Conservation (phyloP, 73 alveolate species). For the Paramecium tetraurelia region DNA sequence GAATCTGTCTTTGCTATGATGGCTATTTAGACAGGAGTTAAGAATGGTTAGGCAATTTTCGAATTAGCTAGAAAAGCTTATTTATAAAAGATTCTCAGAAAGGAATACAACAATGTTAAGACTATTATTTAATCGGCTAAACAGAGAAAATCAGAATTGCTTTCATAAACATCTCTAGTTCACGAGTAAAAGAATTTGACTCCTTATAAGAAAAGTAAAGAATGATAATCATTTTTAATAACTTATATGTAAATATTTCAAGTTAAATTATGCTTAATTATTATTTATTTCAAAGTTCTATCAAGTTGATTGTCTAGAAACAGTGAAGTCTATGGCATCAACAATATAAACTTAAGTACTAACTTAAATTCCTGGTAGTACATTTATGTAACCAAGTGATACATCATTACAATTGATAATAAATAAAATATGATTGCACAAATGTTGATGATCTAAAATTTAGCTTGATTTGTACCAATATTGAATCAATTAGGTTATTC, state of each 20-base stretch:
- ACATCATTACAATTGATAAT: neutral
- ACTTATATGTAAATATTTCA: neutral
- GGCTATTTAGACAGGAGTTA: constrained; percentile 46
- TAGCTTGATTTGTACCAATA: neutral
- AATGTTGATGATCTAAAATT: neutral
- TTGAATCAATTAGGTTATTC: neutral
- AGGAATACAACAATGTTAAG: neutral
- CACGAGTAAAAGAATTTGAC: neutral
- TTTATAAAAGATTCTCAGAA: neutral
- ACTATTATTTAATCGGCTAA: neutral
- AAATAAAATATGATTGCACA: neutral
- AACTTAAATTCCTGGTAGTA: neutral
- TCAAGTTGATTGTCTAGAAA: neutral
- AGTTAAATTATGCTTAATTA: neutral
- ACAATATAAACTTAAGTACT: neutral
- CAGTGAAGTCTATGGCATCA: constrained; percentile 14
- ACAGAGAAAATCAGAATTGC: neutral
- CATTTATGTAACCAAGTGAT: neutral
- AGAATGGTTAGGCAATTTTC: constrained; percentile 40
- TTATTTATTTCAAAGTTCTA: constrained; percentile 1
- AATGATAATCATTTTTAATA: neutral
- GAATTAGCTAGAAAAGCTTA: constrained; percentile 20
- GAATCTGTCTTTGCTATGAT: constrained; percentile 39
- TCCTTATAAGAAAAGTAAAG: neutral
- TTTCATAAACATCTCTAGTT: neutral